These are phyloP conservation scores for Astragalus glycyphyllos DNA, from an alignment of 306 rosid genomes.

Conservation along the genomic window DNA sequence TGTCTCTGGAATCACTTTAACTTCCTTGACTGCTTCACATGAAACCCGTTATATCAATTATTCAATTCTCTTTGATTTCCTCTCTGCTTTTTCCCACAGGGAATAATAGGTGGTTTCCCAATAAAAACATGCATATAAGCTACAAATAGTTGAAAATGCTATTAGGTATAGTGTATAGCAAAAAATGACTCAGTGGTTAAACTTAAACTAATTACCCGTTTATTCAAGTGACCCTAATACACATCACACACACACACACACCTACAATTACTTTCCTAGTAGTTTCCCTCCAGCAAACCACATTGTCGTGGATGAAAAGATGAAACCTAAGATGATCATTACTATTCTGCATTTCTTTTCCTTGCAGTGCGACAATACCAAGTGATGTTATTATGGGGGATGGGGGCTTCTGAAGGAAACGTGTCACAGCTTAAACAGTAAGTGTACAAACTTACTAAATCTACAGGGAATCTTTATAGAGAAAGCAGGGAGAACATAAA, in stretches of 20 bases:
- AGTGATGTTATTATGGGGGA: not conserved
- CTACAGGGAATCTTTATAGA: not conserved
- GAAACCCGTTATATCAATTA: not conserved
- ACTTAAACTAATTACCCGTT: slow-evolving; percentile 2
- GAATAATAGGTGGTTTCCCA: not conserved
- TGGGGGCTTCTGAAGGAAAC: not conserved
- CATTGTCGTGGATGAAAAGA: slow-evolving; percentile 8
- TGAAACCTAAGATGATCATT: not conserved
- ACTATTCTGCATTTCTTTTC: no score
- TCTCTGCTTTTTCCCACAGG: not conserved
- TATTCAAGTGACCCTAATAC: not conserved
- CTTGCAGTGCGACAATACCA: slow-evolving; percentile 28
- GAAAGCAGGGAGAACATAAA: not conserved
- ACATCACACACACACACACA: not conserved
- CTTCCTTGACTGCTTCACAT: not conserved
- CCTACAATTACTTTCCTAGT: not conserved
- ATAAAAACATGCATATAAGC: not conserved
- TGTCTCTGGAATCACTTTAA: not conserved
- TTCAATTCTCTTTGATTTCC: not conserved
- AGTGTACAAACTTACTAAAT: slow-evolving; percentile 3
- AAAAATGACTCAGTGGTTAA: not conserved
- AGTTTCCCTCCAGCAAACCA: slow-evolving; percentile 6
- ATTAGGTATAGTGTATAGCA: slow-evolving; percentile 12
- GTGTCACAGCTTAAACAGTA: not conserved
- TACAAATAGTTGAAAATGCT: not conserved